Conservation (phyloP, 139 green algal species). For the Auxenochlorella pyrenoidosa region DNA sequence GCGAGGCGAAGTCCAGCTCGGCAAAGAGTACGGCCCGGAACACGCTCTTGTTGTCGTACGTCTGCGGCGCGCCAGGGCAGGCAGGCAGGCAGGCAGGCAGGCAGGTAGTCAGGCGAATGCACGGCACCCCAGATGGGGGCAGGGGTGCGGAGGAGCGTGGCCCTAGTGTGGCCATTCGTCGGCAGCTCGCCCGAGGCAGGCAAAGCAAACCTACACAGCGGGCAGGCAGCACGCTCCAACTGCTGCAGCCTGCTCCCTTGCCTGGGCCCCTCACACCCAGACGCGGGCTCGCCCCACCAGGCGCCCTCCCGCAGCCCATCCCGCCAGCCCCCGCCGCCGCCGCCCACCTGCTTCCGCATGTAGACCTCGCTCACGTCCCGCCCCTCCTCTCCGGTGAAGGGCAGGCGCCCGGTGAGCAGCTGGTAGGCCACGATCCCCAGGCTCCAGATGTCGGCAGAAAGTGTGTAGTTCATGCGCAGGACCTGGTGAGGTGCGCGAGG, state of each 20-base stretch:
- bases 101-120: background rate
- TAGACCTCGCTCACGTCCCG: slow-evolving; percentile 61
- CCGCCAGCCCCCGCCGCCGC: too few species aligned
- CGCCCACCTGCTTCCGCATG: slow-evolving; percentile 53
- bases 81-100: background rate
- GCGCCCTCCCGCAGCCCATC: too few species aligned
- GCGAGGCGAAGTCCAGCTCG: slow-evolving; percentile 72
- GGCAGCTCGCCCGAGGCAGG: background rate
- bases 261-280: too few species aligned
- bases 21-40: slow-evolving; percentile 76
- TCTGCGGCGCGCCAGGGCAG: background rate
- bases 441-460: slow-evolving; percentile 89
- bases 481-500: background rate
- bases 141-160: too few species aligned
- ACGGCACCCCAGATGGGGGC: too few species aligned
- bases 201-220: background rate
- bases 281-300: background rate
- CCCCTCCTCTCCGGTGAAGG: slow-evolving; percentile 71
- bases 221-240: background rate
- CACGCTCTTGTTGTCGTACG: slow-evolving; percentile 58
- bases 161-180: too few species aligned
- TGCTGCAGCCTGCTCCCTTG: too few species aligned
- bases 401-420: slow-evolving; percentile 83
- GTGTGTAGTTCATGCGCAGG: slow-evolving; percentile 81
- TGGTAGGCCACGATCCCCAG: slow-evolving; percentile 95